A percentile compares a stretch with the other conserved stretches of the same genome.
These are phyloP conservation scores for Wickerhamomyces queroliae DNA, from an alignment of 805 yeast species.

Conservation along the genomic window DNA sequence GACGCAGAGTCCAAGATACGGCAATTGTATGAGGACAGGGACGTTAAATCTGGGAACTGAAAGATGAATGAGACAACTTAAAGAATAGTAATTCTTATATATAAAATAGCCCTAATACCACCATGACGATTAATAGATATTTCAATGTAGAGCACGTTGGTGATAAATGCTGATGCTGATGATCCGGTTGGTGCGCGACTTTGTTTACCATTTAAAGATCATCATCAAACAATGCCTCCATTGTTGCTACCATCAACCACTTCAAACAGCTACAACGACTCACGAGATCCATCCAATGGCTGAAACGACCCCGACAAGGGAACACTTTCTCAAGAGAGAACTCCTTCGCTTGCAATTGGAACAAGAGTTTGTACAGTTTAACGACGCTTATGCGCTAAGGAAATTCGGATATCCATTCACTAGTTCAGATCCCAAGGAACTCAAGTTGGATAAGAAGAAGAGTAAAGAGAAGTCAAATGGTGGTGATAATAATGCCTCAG, in stretches of 20 bases:
- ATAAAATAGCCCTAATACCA: too few relatives aligned
- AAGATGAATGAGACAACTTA: too few relatives aligned
- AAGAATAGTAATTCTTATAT: too few relatives aligned
- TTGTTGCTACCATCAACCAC: too few relatives aligned
- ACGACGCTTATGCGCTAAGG: slow-evolving; percentile 57
- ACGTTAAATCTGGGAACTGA: too few relatives aligned
- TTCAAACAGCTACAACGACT: background rate
- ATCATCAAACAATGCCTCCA: too few relatives aligned
- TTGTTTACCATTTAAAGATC: too few relatives aligned
- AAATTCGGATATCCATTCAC: slow-evolving; percentile 77
- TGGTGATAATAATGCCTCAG: slow-evolving; percentile 16
- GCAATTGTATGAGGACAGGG: background rate
- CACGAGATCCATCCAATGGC: background rate
- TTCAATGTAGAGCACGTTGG: too few relatives aligned
- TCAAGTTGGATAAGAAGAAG: background rate
- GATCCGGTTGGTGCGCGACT: too few relatives aligned
- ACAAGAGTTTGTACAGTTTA: slow-evolving; percentile 54
- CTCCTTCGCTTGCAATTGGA: slow-evolving; percentile 57
- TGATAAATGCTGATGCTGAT: too few relatives aligned
- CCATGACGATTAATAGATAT: too few relatives aligned
- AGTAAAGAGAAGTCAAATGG: background rate
- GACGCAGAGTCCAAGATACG: slow-evolving; percentile 4
- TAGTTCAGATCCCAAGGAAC: slow-evolving; percentile 33
- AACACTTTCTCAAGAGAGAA: slow-evolving; percentile 84
- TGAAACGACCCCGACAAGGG: slow-evolving; percentile 54